A percentile compares a stretch with the other conserved stretches of the same genome.
Conservation (phyloP, 1,284 basidiomycete species). For the Cryptococcus amylolentus region DNA sequence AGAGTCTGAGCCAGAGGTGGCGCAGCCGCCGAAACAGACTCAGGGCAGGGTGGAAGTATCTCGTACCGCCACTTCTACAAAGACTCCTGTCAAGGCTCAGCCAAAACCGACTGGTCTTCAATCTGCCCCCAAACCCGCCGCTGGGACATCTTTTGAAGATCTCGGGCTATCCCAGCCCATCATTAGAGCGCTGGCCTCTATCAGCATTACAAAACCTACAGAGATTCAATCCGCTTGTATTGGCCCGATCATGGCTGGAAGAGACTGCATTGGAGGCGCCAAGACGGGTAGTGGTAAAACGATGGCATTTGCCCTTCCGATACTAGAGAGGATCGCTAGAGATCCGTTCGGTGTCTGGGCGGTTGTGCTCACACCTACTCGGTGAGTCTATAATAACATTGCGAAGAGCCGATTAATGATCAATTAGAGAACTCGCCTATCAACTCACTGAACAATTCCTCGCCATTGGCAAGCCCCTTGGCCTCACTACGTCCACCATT, state of each 20-base stretch:
- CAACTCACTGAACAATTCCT: slow-evolving; percentile 96
- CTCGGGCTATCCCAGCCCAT: slow-evolving; percentile 73
- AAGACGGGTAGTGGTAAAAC: slow-evolving; percentile 99
- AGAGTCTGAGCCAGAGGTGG: neutral
- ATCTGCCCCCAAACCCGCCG: slow-evolving; percentile 64
- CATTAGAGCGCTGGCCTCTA: slow-evolving; percentile 65
- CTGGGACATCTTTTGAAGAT: slow-evolving; percentile 63
- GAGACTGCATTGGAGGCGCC: slow-evolving; percentile 94
- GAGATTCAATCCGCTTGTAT: slow-evolving; percentile 88
- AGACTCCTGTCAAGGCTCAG: neutral
- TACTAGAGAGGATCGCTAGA: slow-evolving; percentile 78
- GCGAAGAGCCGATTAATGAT: neutral
- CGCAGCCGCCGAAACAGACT: slow-evolving; percentile 13
- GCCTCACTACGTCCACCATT: slow-evolving; percentile 77
- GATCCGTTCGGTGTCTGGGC: slow-evolving; percentile 95
- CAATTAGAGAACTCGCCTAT: slow-evolving; percentile 84
- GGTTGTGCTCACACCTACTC: slow-evolving; percentile 87
- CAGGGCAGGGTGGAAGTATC: slow-evolving; percentile 1
- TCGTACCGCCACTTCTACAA: slow-evolving; percentile 5
- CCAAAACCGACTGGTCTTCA: slow-evolving; percentile 51
- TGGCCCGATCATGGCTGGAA: slow-evolving; percentile 74
- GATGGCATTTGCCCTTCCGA: slow-evolving; percentile 92
- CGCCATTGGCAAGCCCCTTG: slow-evolving; percentile 78
- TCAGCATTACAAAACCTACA: slow-evolving; percentile 84
- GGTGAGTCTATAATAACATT: slow-evolving; percentile 54